Percentiles rank a stretch among this genome's conserved stretches.
These are phyloP conservation scores for Pythium sp. DNA, from an alignment of 352 stramenopile genomes.

Conservation along the genomic window DNA sequence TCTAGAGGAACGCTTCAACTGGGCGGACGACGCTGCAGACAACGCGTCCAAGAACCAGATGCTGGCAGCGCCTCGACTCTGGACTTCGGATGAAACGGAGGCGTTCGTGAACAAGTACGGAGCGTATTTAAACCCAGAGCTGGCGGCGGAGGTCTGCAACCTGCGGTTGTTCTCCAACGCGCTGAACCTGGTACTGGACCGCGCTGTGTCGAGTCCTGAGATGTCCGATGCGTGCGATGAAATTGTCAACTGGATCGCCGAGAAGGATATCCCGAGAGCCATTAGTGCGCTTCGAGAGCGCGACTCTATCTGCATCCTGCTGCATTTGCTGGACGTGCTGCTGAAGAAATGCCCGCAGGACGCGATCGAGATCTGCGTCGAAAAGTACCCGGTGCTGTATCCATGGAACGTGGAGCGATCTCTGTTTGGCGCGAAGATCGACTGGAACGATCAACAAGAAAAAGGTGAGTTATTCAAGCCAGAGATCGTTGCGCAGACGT, in stretches of 20 bases:
- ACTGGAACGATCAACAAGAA: slow-evolving; percentile 35
- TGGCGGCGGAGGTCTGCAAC: slow-evolving; percentile 80
- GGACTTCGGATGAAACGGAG: slow-evolving; percentile 51
- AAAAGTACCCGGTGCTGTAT: slow-evolving; percentile 63
- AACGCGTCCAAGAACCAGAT: slow-evolving; percentile 17
- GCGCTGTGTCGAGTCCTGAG: slow-evolving; percentile 77
- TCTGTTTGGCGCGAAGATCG: slow-evolving; percentile 60
- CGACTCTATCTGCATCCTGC: slow-evolving; percentile 65
- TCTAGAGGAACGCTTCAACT: slow-evolving; percentile 37
- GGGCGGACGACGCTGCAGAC: slow-evolving; percentile 9
- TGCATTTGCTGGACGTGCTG: slow-evolving; percentile 78
- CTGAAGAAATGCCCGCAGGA: slow-evolving; percentile 76
- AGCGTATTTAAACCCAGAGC: slow-evolving; percentile 80
- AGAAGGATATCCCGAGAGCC: slow-evolving; percentile 49
- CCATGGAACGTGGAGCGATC: slow-evolving; percentile 82
- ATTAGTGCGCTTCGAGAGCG: slow-evolving; percentile 47
- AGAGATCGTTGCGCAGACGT: slow-evolving; percentile 44
- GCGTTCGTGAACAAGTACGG: slow-evolving; percentile 80
- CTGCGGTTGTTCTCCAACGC: slow-evolving; percentile 58
- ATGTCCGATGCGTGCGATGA: slow-evolving; percentile 75
- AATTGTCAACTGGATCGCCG: slow-evolving; percentile 75
- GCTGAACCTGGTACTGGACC: slow-evolving; percentile 67
- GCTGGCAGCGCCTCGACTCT: slow-evolving; percentile 16
- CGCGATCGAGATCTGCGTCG: slow-evolving; percentile 69
- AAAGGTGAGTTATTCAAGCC: slow-evolving; percentile 30